phyloP scores from a whole-genome alignment of 2,329 filamentous ascomycete species.

The Trichoderma breve region DNA sequence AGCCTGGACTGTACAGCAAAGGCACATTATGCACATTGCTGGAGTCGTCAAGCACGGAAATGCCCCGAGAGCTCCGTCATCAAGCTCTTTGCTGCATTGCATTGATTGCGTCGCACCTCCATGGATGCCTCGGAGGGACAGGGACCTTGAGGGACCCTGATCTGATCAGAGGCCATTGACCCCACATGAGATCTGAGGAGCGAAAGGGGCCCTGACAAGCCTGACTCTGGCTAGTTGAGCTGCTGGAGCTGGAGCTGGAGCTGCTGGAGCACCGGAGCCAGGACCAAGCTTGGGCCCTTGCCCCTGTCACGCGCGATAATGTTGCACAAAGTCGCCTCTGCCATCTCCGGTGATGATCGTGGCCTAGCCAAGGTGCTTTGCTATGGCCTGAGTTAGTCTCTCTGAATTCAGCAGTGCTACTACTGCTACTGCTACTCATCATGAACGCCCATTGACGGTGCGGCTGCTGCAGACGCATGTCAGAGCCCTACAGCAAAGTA shows the following conservation, averaged over 20 bases:
- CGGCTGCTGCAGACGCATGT: neutral
- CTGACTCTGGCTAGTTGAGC: neutral
- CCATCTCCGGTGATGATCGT: neutral
- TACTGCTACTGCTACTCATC: neutral
- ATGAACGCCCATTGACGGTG: neutral
- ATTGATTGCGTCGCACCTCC: neutral
- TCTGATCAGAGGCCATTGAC: neutral
- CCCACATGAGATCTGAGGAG: slow-evolving; percentile 17
- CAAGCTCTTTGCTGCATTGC: neutral
- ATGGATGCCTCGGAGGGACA: neutral
- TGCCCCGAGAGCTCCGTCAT: neutral
- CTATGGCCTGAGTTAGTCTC: too few relatives aligned
- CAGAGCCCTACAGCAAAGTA: neutral
- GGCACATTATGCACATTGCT: neutral
- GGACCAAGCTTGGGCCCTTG: neutral
- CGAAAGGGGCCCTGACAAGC: neutral
- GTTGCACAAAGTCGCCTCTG: neutral
- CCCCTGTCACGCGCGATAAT: neutral
- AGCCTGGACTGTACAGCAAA: neutral
- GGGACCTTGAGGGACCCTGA: neutral
- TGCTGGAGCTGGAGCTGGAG: neutral
- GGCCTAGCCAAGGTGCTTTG: neutral
- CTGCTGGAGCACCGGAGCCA: neutral
- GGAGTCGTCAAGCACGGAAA: neutral
- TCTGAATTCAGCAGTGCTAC: too few relatives aligned